Percentiles rank a stretch among this genome's conserved stretches.
Conservation (phyloP, 2,329 filamentous ascomycete species). For the Pseudopithomyces chartarum region DNA sequence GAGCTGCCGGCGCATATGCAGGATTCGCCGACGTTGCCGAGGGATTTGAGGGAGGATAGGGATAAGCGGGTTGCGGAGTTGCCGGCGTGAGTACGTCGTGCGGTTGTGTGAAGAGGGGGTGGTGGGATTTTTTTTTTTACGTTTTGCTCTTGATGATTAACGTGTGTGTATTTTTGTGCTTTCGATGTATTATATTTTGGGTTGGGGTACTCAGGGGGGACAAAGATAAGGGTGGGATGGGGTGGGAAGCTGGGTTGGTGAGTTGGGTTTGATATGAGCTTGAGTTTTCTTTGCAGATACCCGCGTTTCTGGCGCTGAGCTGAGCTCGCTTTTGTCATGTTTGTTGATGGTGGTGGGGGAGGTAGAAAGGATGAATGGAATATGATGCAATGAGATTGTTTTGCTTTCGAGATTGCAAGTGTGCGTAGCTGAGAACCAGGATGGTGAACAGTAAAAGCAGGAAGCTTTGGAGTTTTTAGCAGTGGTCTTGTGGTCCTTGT, state of each 20-base stretch:
- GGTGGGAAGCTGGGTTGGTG: background rate
- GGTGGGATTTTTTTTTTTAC: background rate
- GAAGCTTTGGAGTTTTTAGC: no score
- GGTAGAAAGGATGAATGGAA: background rate
- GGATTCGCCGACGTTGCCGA: conserved; percentile 15
- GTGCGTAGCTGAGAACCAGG: no score
- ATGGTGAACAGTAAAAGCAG: no score
- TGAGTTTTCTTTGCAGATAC: conserved; percentile 7
- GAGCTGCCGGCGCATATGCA: conserved; percentile 15
- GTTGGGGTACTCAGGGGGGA: background rate
- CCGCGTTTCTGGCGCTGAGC: conserved; percentile 5
- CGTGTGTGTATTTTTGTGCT: background rate
- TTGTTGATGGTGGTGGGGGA: background rate
- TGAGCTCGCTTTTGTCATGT: conserved; percentile 2
- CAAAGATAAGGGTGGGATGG: background rate
- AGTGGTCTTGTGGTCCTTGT: no score
- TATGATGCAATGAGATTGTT: background rate
- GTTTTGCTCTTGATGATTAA: background rate
- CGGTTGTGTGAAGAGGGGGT: background rate
- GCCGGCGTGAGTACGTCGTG: conserved; percentile 12
- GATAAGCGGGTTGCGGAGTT: conserved; percentile 18
- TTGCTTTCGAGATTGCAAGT: background rate
- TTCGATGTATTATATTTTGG: background rate
- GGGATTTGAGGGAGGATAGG: conserved; percentile 4
- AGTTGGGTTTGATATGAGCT: no score